Evolutionary conservation across 1,139 yeast genomes (phyloP), one percentile per base, ranked within the genome.

Genomic region (Wickerhamomyces sp.): DNA sequence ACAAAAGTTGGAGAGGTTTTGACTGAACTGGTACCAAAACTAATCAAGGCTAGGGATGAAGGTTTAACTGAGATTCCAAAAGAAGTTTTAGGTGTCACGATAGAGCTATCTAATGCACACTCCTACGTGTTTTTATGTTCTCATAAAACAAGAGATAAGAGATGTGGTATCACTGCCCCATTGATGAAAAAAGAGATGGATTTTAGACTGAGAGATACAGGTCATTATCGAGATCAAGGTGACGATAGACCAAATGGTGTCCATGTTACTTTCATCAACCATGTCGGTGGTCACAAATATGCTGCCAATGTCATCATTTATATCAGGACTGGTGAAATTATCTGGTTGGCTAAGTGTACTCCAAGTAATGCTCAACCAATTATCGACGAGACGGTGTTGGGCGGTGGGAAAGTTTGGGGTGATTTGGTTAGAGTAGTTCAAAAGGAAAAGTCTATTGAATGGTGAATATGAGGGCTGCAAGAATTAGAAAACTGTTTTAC

Each of bases 131-230:
- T 93, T 46, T 65, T 93, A 40, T 93, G 99, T 59, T 90, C 97
- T 1, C 99, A 93, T 64, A 72, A 75, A 42, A 88, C 95, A 6
- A 79, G 98, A 63, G 99, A 93, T 63, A 91, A 89, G 63, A 73
- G 94, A 50, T 93, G 99, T 67, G 98, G 96, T 34, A 69, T 89
- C 39, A 88, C 97, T 1, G 98, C 98, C 0, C 97, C 97, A n/a
- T 76, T 89, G 30, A 76, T 93, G 81, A 84, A 83, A 61, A 81
- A 79, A 53, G 88, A 86, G 55, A 76, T 91, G 65, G 94, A 88
- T 43, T 61, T 75, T n/a, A 76, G 84, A 56, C 69, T 90, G 37
- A 72, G 94, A 42, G 88, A 85, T 14, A 69, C 76, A 37, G 93
- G 81, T 3, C 66, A 85, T 27, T 78, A 79, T 56, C 74, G 98